Base-by-base conservation (phyloP, 2,329 filamentous ascomycete species). In the Westerdykella ornata region DNA sequence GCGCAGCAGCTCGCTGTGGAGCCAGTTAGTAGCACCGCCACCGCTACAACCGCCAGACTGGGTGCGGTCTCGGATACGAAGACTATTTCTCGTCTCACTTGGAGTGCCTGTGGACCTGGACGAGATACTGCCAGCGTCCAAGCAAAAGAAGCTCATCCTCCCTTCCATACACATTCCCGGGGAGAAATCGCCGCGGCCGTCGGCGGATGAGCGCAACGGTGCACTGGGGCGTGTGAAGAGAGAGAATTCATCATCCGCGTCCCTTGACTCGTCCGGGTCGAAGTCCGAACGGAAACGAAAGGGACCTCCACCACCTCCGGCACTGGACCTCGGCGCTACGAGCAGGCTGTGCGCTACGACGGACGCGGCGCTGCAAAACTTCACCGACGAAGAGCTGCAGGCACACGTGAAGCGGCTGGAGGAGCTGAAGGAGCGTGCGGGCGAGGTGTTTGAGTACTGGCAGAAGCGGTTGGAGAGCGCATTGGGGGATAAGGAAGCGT, bases 81-180 rank as follows among this genome's bases (percentile, higher is more conserved):
- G 92, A 19, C 78, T 98, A 18, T 98, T 98, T 64, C 80, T 98
- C 32, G 89, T 98, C 40, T 96, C 89, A 1, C 78, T 98, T 0
- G 92, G 92, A 14, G 92, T 98, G 0, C 92, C 92, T 1, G 88
- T 98, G 34, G 92, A 98, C 57, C 76, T 98, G 0, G 92, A 98
- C 66, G 92, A 98, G 70, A 97, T 98, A 41, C 78, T 98, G 6
- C 92, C 92, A 0, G 89, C 90, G 0, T 94, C 87, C 11, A 97
- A 97, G 67, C 92, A 98, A 65, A 97, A 97, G 76, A 97, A 97
- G 63, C 81, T 98, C 14, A 78, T 98, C 4, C 76, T 98, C 1
- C 92, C 92, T 0, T 95, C 89, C 5, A 82, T 92, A 36, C 56
- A 63, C 45, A 59, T 65, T 19, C 52, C 60, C 1, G 61, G 62